A percentile compares a stretch with the other conserved stretches of the same genome.
These are phyloP conservation scores for Cystobasidium slooffiae DNA, from an alignment of 1,284 basidiomycete genomes.

Conservation along the genomic window DNA sequence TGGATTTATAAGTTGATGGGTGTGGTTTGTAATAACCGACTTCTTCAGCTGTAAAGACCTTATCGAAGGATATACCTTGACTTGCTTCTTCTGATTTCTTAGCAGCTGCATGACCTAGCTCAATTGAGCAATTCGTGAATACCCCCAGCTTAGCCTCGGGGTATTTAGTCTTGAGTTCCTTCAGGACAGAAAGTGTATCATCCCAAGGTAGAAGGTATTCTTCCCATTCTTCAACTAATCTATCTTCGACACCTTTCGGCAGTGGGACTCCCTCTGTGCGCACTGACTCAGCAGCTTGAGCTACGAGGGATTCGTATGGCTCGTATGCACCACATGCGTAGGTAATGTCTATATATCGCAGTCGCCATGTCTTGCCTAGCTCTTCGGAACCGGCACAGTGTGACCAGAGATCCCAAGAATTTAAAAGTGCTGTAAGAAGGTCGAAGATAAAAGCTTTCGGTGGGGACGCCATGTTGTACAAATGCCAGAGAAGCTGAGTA, in stretches of 20 bases:
- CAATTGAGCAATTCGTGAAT: constrained; percentile 19
- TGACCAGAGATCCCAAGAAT: constrained; percentile 14
- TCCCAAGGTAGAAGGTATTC: constrained; percentile 6
- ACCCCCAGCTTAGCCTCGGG: constrained; percentile 20
- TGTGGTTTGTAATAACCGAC: constrained; percentile 19
- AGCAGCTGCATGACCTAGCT: constrained; percentile 11
- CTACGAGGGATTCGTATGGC: constrained; percentile 16
- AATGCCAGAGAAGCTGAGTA: neutral
- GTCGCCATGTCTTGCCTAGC: constrained; percentile 10
- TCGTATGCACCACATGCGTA: constrained; percentile 17
- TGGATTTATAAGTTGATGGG: constrained; percentile 11
- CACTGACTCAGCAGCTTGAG: constrained; percentile 1
- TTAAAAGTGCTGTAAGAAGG: constrained; percentile 6
- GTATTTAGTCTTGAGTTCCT: constrained; percentile 5
- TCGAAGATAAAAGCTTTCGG: constrained; percentile 34
- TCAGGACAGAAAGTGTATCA: neutral
- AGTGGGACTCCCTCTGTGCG: constrained; percentile 7
- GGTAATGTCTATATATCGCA: constrained; percentile 20
- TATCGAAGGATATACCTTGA: constrained; percentile 8
- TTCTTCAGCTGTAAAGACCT: constrained; percentile 19
- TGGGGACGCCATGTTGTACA: neutral
- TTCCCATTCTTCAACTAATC: constrained; percentile 2
- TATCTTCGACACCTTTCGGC: constrained; percentile 4
- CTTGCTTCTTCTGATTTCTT: constrained; percentile 9
- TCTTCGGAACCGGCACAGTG: constrained; percentile 20